A percentile compares a stretch with the other conserved stretches of the same genome.
Conservation (phyloP, 164 flowering plant species). For the Cinnamomum chago region DNA sequence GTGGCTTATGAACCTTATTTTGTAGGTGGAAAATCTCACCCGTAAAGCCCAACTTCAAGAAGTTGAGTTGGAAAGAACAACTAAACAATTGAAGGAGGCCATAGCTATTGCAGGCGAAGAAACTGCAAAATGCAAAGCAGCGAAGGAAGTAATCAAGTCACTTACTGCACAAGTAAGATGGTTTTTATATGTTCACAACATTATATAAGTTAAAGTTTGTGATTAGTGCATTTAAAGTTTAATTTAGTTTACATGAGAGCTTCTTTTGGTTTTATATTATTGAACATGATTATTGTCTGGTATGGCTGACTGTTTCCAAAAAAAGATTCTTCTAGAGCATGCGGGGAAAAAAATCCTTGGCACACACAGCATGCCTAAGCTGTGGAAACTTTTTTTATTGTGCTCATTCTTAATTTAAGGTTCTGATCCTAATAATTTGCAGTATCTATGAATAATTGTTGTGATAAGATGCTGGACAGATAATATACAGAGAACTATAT, state of each 20-base stretch:
- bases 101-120: slow-evolving; percentile 58
- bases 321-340: too few relatives aligned
- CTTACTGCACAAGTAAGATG: slow-evolving; percentile 67
- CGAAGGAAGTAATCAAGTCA: slow-evolving; percentile 83
- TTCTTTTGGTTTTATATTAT: background rate
- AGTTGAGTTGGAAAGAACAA: slow-evolving; percentile 63
- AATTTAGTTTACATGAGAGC: background rate
- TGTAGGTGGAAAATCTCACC: slow-evolving; percentile 68
- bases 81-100: slow-evolving; percentile 58
- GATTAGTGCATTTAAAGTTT: background rate
- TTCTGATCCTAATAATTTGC: too few relatives aligned
- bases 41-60: slow-evolving; percentile 61
- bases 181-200: background rate
- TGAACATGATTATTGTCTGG: background rate
- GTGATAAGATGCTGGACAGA: too few relatives aligned
- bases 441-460: too few relatives aligned
- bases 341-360: too few relatives aligned
- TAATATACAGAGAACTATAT: too few relatives aligned
- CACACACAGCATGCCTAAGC: too few relatives aligned
- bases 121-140: slow-evolving; percentile 76
- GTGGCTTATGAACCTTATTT: background rate
- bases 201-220: background rate
- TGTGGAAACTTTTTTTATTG: too few relatives aligned
- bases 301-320: too few relatives aligned
- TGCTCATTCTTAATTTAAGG: too few relatives aligned